Base-by-base conservation (phyloP, 2,329 filamentous ascomycete genomes). In the Stachybotrys echinatus region DNA sequence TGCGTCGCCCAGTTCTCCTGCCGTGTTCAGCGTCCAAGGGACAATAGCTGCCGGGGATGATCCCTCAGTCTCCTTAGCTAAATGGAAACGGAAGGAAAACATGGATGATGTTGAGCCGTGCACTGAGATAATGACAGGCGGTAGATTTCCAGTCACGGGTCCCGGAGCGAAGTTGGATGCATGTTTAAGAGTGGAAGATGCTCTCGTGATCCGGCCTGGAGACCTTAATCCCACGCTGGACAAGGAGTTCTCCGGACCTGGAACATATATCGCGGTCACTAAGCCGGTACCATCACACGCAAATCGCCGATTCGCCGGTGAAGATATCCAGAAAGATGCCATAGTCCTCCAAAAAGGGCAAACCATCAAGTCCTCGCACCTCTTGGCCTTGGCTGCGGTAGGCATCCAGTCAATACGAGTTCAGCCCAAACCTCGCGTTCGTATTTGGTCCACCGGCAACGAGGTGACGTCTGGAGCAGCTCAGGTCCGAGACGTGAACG, bases 1-100 rank as follows among this genome's bases (percentile, higher is more conserved):
- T 2, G 44, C 44, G 18, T 46, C 23, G n/a, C 44, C 6, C 18
- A n/a, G 19, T 4, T 17, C 19, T 18, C 44, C 44, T 8, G 44
- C 27, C 8, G 6, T 34, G 19, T 46, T 46, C 12, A 23, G 44
- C 8, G 44, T 46, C 18, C 23, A 19, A 34, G 44, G 44, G 12
- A 46, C 44, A 10, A 46, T 46, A 12, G 44, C 44, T n/a, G 44
- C 44, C 18, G 44, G 44, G 5, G 44, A 46, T 17, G 44, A 46
- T 21, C 44, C 44, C 4, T n/a, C n/a, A 17, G 14, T 4, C 5
- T 10, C 19, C 17, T 10, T 46, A 19, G 44, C 12, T 12, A 23
- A 12, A 6, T 20, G 44, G 23, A 12, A 46, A 8, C 6, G 38
- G 18, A 8, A n/a, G 18, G 38, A 40, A 8, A n/a, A 40, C 8